Evolutionary conservation across 805 yeast species (phyloP).

Genomic region (Kluyveromyces dobzhanskii): DNA sequence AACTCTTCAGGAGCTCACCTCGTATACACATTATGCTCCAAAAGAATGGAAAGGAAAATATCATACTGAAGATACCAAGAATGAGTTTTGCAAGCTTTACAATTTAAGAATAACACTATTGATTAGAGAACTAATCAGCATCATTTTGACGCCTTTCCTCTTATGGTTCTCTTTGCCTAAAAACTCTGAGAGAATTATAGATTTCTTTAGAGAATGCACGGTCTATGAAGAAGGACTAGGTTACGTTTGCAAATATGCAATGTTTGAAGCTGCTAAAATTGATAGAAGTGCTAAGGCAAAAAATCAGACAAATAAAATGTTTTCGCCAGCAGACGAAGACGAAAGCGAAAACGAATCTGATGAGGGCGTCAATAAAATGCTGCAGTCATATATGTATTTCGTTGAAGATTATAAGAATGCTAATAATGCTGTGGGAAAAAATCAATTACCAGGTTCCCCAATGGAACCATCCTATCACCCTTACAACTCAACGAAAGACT

Average conservation of each 20-base stretch:
- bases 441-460: conserved; percentile 19
- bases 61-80: conserved; percentile 78
- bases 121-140: conserved; percentile 69
- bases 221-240: conserved; percentile 93
- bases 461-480: conserved; percentile 3
- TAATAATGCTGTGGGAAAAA: conserved; percentile 30
- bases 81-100: conserved; percentile 72
- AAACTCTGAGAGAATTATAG: conserved; percentile 67
- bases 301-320: conserved; percentile 10
- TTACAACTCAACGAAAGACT: conserved; percentile 11
- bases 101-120: conserved; percentile 65
- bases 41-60: conserved; percentile 75
- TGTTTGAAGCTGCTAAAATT: conserved; percentile 71
- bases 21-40: conserved; percentile 87
- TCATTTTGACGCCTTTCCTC: conserved; percentile 81
- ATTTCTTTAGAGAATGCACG: conserved; percentile 83
- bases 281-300: conserved; percentile 17
- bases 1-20: conserved; percentile 68
- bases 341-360: conserved; percentile 26
- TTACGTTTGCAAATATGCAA: conserved; percentile 88
- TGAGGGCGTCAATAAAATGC: conserved; percentile 71
- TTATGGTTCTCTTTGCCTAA: conserved; percentile 76
- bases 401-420: conserved; percentile 68
- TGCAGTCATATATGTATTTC: conserved; percentile 81
- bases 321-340: conserved; percentile 11